Evolutionary conservation across 768 basidiomycete genomes (phyloP), one percentile per base, ranked within the genome.

Genomic region (Hygrophoropsis aurantiaca): DNA sequence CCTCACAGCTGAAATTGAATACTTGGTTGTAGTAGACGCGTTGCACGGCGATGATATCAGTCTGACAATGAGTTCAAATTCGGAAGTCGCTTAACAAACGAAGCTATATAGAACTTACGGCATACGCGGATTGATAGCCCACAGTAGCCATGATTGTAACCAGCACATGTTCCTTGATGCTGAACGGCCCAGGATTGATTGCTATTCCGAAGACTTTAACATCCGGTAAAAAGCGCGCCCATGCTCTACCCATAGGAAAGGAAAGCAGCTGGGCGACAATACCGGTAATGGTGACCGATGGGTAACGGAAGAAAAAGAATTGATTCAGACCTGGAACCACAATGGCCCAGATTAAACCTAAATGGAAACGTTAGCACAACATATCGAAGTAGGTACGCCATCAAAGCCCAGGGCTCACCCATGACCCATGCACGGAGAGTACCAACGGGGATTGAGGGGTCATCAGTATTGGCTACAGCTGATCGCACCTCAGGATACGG

Each of bases 401-500:
- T 6, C 7, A 53, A 15, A n/a, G 41, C 39, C 42, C 23, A 45
- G 23, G 56, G 34, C 44, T 49, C 25, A 44, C 79, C 79, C n/a
- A 81, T 64, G 1, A 73, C 60, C 78, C 79, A 81, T 7, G 79
- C 73, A 35, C 79, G 76, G 26, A 87, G 32, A 32, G 80, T 74
- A 23, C 73, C 73, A 13, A 69, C 73, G 5, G 81, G 81, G 74
- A 83, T 83, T 35, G 69, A 61, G 8, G 75, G 77, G 59, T 84
- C 83, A 56, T 85, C 83, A 35, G 74, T 78, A 60, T 82, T 83
- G 21, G 79, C 78, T 11, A 85, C 82, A 18, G 83, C 82, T 10
- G 83, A 79, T 41, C 83, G 77, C 11, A 85, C 84, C 60, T 88
- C 87, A 18, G 84, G 84, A 59, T 88, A 88, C 6, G 87, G 86